Conservation (phyloP, 768 basidiomycete genomes). For the Calocybe cyanea region DNA sequence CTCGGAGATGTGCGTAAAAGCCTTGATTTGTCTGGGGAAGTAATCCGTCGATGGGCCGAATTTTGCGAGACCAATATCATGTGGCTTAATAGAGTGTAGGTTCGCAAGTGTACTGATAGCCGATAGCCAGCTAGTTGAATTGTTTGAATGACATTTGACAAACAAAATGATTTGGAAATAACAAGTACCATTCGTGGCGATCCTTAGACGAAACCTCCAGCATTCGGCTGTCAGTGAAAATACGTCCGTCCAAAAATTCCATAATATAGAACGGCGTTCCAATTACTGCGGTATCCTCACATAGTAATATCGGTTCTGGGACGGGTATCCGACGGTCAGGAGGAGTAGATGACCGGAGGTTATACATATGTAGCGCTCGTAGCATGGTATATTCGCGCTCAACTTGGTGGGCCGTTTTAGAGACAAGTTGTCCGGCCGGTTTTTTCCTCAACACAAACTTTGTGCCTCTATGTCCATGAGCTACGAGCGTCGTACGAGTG, state of each 20-base stretch:
- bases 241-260: conserved; percentile 92
- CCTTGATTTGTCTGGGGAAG: conserved; percentile 92
- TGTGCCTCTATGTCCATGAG: conserved; percentile 35
- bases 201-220: conserved; percentile 59
- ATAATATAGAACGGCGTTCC: conserved; percentile 96
- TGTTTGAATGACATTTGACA: not conserved
- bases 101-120: conserved; percentile 68
- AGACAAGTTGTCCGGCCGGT: conserved; percentile 82
- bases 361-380: conserved; percentile 71
- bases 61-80: conserved; percentile 58
- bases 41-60: conserved; percentile 79
- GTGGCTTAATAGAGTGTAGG: conserved; percentile 62
- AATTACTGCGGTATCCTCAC: conserved; percentile 71
- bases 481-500: not conserved
- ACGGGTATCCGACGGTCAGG: conserved; percentile 66
- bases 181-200: conserved; percentile 63
- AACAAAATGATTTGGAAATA: not conserved
- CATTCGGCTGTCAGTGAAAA: conserved; percentile 85
- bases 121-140: conserved; percentile 63
- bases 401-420: conserved; percentile 90
- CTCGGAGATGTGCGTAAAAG: conserved; percentile 76
- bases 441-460: conserved; percentile 91
- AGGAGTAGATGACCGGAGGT: conserved; percentile 49
- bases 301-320: conserved; percentile 79
- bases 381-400: conserved; percentile 91